Evolutionary conservation across 2,329 filamentous ascomycete genomes (phyloP).

Genomic region (Mollisiaceae sp.): DNA sequence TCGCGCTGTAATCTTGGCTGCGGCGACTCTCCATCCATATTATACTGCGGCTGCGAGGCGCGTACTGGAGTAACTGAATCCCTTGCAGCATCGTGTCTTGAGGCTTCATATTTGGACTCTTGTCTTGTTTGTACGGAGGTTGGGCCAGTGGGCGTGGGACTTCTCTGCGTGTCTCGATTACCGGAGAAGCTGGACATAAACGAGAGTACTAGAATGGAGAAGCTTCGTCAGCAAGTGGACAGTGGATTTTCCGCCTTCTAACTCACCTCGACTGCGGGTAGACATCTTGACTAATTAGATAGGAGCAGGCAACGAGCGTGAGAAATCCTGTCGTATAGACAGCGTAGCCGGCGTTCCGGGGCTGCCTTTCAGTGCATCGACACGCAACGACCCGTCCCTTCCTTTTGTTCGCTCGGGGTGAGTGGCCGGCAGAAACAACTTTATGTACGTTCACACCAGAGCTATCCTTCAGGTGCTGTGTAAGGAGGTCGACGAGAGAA

Average conservation of each 20-base stretch:
- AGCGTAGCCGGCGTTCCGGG: constrained; percentile 35
- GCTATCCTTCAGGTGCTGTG: neutral
- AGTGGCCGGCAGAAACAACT: neutral
- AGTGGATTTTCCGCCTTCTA: neutral
- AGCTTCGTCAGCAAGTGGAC: constrained; percentile 28
- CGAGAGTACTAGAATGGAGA: constrained; percentile 69
- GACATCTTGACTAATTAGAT: constrained; percentile 39
- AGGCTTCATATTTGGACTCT: constrained; percentile 31
- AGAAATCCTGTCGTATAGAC: constrained; percentile 9
- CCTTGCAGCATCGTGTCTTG: constrained; percentile 47
- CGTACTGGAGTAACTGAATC: constrained; percentile 11
- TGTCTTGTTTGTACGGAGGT: constrained; percentile 33
- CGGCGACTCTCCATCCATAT: constrained; percentile 30
- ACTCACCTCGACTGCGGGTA: constrained; percentile 43
- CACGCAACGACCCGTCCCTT: constrained; percentile 15
- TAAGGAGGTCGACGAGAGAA: neutral
- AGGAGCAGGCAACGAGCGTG: constrained; percentile 30
- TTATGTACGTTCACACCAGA: neutral
- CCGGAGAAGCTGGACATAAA: constrained; percentile 83
- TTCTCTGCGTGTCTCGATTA: constrained; percentile 40
- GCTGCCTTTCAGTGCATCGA: constrained; percentile 21
- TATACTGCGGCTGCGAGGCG: constrained; percentile 23
- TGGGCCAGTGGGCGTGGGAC: constrained; percentile 37
- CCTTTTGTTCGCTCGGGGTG: neutral
- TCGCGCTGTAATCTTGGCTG: constrained; percentile 45